Evolutionary conservation across 1,284 basidiomycete genomes (phyloP).

Genomic region (Golubevia sp.): DNA sequence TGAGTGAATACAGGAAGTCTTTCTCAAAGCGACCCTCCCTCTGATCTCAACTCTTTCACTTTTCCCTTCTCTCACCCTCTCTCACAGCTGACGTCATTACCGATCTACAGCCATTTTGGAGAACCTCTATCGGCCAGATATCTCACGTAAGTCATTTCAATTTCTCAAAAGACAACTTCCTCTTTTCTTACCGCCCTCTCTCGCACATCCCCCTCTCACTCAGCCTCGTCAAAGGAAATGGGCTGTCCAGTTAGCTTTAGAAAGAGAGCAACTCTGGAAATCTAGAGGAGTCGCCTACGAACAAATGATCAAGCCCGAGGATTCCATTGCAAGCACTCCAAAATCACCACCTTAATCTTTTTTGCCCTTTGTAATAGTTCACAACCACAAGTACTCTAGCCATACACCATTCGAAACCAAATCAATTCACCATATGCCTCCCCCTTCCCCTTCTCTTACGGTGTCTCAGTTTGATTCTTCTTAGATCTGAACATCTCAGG

Average conservation of each 20-base stretch:
- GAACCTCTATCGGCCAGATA: slow-evolving; percentile 28
- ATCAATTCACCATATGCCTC: too few species aligned
- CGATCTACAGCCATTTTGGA: slow-evolving; percentile 56
- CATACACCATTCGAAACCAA: too few species aligned
- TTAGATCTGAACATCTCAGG: too few species aligned
- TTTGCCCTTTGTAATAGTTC: neutral
- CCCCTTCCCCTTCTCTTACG: too few species aligned
- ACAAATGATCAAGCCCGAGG: slow-evolving; percentile 5
- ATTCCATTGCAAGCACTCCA: neutral
- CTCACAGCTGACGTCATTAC: slow-evolving; percentile 19
- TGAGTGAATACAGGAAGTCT: neutral
- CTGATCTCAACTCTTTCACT: neutral
- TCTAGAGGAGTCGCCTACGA: slow-evolving; percentile 18
- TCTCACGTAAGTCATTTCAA: slow-evolving; percentile 18
- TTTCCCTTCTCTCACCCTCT: neutral
- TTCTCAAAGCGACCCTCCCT: neutral
- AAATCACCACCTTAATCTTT: neutral
- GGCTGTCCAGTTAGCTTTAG: slow-evolving; percentile 20
- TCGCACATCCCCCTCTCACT: neutral
- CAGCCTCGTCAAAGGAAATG: slow-evolving; percentile 3
- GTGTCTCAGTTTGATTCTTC: too few species aligned
- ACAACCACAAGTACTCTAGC: too few species aligned
- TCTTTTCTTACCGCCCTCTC: neutral
- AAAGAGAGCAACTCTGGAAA: slow-evolving; percentile 33
- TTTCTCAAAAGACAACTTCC: slow-evolving; percentile 36